These are phyloP conservation scores for Aaosphaeria arxii DNA, from an alignment of 2,329 filamentous ascomycete species.

Conservation along the genomic window DNA sequence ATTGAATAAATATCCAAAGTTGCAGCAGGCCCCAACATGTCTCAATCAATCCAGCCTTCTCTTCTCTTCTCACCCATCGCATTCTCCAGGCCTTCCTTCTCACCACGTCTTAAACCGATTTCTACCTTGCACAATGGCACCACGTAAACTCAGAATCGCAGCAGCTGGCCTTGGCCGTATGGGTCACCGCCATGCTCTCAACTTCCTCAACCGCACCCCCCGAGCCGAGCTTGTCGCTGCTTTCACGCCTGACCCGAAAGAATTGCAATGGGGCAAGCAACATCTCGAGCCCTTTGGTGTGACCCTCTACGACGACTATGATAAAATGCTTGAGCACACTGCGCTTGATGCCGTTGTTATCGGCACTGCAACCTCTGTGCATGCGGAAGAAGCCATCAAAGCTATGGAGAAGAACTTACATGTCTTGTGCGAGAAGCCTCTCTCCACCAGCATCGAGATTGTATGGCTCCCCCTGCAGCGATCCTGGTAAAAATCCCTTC, in stretches of 20 bases:
- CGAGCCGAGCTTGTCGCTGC: conserved; percentile 51
- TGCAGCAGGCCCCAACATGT: neutral
- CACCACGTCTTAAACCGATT: neutral
- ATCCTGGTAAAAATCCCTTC: conserved; percentile 1
- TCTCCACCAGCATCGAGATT: conserved; percentile 30
- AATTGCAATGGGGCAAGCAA: conserved; percentile 45
- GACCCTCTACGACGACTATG: conserved; percentile 44
- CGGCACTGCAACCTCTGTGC: conserved; percentile 32
- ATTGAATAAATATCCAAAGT: conserved; percentile 6
- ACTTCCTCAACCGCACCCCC: conserved; percentile 46
- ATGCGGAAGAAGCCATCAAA: conserved; percentile 31
- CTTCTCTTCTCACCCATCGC: neutral
- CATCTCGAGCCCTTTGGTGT: conserved; percentile 47
- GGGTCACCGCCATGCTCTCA: conserved; percentile 52
- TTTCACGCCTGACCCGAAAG: conserved; percentile 45
- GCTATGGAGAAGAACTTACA: conserved; percentile 36
- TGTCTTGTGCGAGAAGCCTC: conserved; percentile 40
- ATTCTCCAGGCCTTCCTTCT: neutral
- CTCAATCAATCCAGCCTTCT: conserved; percentile 1
- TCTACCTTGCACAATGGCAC: conserved; percentile 14
- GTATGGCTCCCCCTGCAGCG: conserved; percentile 11
- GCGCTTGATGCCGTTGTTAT: conserved; percentile 45
- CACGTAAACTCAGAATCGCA: conserved; percentile 37
- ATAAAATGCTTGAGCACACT: conserved; percentile 44
- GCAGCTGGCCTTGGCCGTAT: conserved; percentile 53